Conservation (phyloP, 306 rosid genomes). For the Pueraria montana region DNA sequence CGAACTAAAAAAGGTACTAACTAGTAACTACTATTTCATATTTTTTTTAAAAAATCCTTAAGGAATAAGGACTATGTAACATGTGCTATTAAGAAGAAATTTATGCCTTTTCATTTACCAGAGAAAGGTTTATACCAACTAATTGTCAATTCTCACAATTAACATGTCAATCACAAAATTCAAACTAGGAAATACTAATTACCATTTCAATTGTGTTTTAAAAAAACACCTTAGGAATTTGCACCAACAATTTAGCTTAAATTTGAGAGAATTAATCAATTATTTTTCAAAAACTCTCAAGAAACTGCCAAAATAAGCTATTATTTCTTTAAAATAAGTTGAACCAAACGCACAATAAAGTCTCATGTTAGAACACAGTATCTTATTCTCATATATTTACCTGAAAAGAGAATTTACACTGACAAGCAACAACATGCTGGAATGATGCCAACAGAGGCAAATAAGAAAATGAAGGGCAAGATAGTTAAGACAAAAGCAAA, state of each 20-base stretch:
- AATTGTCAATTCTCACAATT: not conserved
- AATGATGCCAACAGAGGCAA: not conserved
- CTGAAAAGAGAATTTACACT: not conserved
- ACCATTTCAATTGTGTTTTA: not conserved
- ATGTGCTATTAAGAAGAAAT: no score
- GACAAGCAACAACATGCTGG: not conserved
- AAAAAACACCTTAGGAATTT: not conserved
- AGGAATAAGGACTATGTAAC: no score
- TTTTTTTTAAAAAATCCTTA: no score
- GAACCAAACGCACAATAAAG: not conserved
- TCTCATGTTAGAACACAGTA: not conserved
- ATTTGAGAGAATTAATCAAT: not conserved
- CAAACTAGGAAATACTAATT: constrained; percentile 14
- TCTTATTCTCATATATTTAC: not conserved
- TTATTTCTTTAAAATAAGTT: not conserved
- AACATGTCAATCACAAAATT: not conserved
- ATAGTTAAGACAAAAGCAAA: not conserved
- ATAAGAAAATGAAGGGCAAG: constrained; percentile 8
- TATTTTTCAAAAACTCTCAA: no score
- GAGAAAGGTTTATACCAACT: no score
- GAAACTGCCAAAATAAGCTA: no score
- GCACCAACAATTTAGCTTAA: not conserved
- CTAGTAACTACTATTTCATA: no score
- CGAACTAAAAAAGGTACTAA: no score
- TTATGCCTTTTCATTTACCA: no score